Evolutionary conservation across 495 filamentous ascomycete species (phyloP).

Genomic region (Margaritispora aquatica): DNA sequence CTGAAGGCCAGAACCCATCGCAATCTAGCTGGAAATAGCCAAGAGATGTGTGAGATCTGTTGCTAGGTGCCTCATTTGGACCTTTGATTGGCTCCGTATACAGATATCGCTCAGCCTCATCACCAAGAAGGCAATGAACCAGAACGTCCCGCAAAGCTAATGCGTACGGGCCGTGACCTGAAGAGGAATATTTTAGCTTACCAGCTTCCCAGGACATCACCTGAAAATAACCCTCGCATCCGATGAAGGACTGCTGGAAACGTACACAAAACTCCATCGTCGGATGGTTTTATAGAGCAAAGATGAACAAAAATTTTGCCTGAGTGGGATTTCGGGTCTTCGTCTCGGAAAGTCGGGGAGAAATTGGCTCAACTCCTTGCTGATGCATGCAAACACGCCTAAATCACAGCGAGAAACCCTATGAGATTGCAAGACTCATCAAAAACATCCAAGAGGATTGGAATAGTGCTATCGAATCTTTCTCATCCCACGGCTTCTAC

Average conservation of each 20-base stretch:
- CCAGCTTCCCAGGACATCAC: neutral
- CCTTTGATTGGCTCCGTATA: neutral
- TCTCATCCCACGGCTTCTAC: too few species aligned
- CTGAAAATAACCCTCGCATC: neutral
- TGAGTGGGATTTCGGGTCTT: neutral
- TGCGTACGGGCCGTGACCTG: neutral
- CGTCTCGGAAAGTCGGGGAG: neutral
- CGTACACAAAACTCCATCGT: neutral
- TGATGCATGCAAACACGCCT: neutral
- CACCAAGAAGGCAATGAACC: neutral
- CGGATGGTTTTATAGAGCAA: neutral
- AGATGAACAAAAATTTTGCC: neutral
- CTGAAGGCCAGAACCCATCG: neutral
- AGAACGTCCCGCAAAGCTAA: neutral
- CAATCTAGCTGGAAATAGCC: neutral
- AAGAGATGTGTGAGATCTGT: neutral
- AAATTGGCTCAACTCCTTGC: neutral
- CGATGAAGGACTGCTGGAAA: neutral
- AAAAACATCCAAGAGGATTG: too few species aligned
- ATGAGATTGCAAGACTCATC: neutral
- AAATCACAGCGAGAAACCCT: neutral
- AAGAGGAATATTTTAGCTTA: neutral
- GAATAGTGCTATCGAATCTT: too few species aligned
- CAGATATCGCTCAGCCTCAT: neutral
- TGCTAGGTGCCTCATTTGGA: neutral